These are phyloP conservation scores for Mortierella sp. DNA, from an alignment of 371 early-diverging fungal genomes.

Conservation along the genomic window DNA sequence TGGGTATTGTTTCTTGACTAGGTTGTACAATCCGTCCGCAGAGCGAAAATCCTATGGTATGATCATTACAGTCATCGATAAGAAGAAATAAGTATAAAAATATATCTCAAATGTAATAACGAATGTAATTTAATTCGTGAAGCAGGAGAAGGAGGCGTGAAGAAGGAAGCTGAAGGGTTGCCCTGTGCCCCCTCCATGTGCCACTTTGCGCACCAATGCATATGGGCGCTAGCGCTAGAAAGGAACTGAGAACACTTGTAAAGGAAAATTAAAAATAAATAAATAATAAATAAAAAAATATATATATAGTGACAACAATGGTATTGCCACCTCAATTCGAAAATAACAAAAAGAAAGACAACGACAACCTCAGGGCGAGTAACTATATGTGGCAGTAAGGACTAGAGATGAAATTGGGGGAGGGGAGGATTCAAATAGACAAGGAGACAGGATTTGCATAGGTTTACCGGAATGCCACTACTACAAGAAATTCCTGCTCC, in stretches of 20 bases:
- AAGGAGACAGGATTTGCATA: neutral
- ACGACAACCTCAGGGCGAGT: no score
- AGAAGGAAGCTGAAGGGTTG: neutral
- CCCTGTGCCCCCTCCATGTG: neutral
- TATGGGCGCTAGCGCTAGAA: neutral
- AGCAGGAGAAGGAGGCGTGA: neutral
- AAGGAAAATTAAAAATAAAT: constrained; percentile 2
- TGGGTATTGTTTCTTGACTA: constrained; percentile 88
- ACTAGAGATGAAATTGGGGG: neutral
- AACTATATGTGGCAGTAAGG: no score
- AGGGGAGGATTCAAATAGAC: no score
- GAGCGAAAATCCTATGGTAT: constrained; percentile 85
- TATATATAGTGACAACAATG: neutral
- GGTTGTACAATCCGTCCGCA: constrained; percentile 79
- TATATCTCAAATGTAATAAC: neutral
- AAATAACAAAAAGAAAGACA: neutral
- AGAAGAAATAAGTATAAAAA: neutral
- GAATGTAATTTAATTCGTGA: neutral
- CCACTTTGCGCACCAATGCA: neutral
- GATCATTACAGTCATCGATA: neutral
- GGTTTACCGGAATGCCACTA: constrained; percentile 87
- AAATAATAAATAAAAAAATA: neutral
- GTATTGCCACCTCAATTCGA: neutral
- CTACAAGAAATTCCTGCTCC: constrained; percentile 96
- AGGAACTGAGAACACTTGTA: neutral